Evolutionary conservation across 768 basidiomycete genomes (phyloP).

Genomic region (Podaxis sp.): DNA sequence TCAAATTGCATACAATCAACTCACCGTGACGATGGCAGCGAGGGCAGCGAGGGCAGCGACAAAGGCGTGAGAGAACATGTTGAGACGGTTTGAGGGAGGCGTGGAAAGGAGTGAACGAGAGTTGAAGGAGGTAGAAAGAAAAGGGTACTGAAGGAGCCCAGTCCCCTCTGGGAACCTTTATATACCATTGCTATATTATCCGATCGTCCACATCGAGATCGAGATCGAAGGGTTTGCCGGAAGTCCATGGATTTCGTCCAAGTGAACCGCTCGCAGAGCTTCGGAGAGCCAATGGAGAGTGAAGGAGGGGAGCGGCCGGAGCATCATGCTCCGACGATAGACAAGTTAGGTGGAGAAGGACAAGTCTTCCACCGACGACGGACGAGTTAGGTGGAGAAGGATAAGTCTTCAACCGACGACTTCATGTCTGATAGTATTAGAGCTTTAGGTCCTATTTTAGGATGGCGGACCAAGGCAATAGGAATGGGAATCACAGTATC

Average conservation of each 20-base stretch:
- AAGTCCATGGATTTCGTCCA: slow-evolving; percentile 5
- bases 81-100: background rate
- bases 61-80: slow-evolving; percentile 20
- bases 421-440: slow-evolving; percentile 11
- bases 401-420: background rate
- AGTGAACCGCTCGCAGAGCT: background rate
- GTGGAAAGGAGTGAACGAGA: background rate
- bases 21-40: slow-evolving; percentile 8
- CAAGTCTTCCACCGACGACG: background rate
- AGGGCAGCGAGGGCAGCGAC: slow-evolving; percentile 13
- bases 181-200: slow-evolving; percentile 1
- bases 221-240: background rate
- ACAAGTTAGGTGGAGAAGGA: background rate
- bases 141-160: slow-evolving; percentile 2
- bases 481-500: background rate
- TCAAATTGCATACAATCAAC: background rate
- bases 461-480: slow-evolving; percentile 10
- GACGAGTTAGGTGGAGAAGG: background rate
- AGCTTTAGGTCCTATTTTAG: background rate
- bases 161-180: background rate
- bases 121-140: background rate
- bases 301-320: slow-evolving; percentile 1
- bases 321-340: background rate
- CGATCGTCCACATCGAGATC: background rate
- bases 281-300: background rate